These are phyloP conservation scores for Chaetoceros muelleri DNA, from an alignment of 108 stramenopile genomes.

Conservation along the genomic window DNA sequence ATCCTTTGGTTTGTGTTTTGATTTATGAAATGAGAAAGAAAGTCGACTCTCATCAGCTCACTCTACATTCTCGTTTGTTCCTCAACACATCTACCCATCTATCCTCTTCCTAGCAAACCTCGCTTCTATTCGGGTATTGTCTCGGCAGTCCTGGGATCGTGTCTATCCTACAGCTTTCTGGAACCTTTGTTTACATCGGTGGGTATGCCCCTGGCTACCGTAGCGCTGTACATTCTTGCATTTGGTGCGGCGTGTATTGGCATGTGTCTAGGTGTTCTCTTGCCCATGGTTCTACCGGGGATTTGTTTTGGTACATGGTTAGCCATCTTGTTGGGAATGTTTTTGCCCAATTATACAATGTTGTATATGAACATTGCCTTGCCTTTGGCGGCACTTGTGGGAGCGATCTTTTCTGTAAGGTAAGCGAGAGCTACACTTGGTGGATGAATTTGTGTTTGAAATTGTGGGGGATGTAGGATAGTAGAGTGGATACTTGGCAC, in stretches of 20 bases:
- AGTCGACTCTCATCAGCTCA: neutral
- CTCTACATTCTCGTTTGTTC: neutral
- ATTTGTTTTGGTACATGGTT: conserved; percentile 36
- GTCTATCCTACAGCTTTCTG: conserved; percentile 32
- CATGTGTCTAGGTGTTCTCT: conserved; percentile 44
- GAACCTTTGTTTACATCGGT: conserved; percentile 40
- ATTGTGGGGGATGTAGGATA: neutral
- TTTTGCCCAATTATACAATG: conserved; percentile 5
- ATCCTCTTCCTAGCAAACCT: conserved; percentile 12
- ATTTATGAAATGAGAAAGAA: neutral
- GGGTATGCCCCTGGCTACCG: conserved; percentile 40
- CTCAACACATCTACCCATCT: neutral
- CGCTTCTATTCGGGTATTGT: conserved; percentile 39
- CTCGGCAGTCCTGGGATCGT: conserved; percentile 23
- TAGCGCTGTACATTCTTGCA: conserved; percentile 37
- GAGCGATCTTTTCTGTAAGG: conserved; percentile 19
- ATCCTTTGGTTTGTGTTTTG: neutral
- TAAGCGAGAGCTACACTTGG: conserved; percentile 9
- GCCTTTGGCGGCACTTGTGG: conserved; percentile 16
- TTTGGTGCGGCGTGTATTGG: conserved; percentile 43
- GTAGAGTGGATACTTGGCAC: conserved; percentile 1
- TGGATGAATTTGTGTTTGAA: neutral
- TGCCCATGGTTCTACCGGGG: conserved; percentile 49
- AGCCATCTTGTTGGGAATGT: conserved; percentile 22
- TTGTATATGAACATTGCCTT: conserved; percentile 28